phyloP scores from a whole-genome alignment of 2,329 filamentous ascomycete species.

The Penicillium sp. region DNA sequence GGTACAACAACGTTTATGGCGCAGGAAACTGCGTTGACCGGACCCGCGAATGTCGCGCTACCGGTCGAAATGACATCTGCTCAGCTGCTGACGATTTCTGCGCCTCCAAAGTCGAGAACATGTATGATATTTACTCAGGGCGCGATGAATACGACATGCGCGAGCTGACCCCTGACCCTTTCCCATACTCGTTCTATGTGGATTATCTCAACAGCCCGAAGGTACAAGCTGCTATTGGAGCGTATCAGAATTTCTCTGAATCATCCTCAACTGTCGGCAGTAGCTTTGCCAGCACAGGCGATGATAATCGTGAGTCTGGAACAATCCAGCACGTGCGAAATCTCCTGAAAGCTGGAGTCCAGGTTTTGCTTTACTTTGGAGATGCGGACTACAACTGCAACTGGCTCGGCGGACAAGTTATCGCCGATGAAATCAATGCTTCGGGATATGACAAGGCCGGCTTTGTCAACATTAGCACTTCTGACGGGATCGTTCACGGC shows the following conservation, averaged over 20 bases:
- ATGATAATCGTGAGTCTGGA: constrained; percentile 43
- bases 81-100: constrained; percentile 61
- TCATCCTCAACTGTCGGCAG: constrained; percentile 43
- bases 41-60: constrained; percentile 59
- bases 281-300: constrained; percentile 51
- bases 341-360: constrained; percentile 48
- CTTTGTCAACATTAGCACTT: constrained; percentile 23
- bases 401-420: constrained; percentile 22
- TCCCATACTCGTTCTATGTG: constrained; percentile 48
- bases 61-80: constrained; percentile 58
- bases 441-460: constrained; percentile 18
- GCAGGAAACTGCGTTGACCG: constrained; percentile 64
- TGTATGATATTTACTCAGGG: constrained; percentile 56
- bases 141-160: constrained; percentile 59
- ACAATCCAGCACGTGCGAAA: constrained; percentile 49
- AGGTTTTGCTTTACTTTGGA: constrained; percentile 35
- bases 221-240: constrained; percentile 56
- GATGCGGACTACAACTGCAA: constrained; percentile 37
- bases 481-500: constrained; percentile 19
- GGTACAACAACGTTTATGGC: constrained; percentile 66
- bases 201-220: constrained; percentile 56
- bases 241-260: constrained; percentile 56
- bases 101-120: constrained; percentile 54
- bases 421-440: constrained; percentile 19
- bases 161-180: constrained; percentile 32